Evolutionary conservation across 1,139 yeast species (phyloP).

Genomic region (Saccharomyces pastorianus): DNA sequence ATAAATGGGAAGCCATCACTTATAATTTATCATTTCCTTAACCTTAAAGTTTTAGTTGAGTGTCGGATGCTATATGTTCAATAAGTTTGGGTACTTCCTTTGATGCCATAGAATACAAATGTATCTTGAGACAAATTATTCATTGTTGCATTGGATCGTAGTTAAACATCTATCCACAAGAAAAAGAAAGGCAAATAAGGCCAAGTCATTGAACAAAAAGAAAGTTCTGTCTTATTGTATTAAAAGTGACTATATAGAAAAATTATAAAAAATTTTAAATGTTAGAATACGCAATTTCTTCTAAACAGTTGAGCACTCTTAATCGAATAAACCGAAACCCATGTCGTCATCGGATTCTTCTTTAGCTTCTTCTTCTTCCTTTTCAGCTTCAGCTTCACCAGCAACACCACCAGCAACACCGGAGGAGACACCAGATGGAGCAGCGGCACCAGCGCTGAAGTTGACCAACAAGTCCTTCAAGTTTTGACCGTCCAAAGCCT

Average conservation of each 20-base stretch:
- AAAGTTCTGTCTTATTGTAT: slow-evolving; percentile 4
- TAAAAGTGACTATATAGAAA: slow-evolving; percentile 8
- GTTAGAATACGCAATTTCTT: slow-evolving; percentile 2
- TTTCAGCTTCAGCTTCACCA: slow-evolving; percentile 50
- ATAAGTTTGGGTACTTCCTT: background rate
- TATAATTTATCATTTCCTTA: slow-evolving; percentile 14
- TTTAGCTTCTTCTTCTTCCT: slow-evolving; percentile 47
- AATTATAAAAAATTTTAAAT: slow-evolving; percentile 1
- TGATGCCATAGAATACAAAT: too few species aligned
- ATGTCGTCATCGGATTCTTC: slow-evolving; percentile 64
- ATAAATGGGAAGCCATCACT: slow-evolving; percentile 29
- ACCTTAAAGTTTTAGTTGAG: background rate
- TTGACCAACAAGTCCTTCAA: slow-evolving; percentile 68
- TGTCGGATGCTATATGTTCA: background rate
- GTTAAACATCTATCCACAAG: too few species aligned
- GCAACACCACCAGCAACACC: slow-evolving; percentile 51
- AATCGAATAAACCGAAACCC: slow-evolving; percentile 85
- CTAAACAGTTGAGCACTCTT: slow-evolving; percentile 25
- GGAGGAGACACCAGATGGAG: slow-evolving; percentile 52
- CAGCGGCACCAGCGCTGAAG: slow-evolving; percentile 67
- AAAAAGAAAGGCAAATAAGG: too few species aligned
- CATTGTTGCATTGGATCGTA: too few species aligned
- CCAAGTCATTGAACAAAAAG: background rate
- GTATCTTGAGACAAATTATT: too few species aligned
- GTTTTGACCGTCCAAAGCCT: slow-evolving; percentile 74